Percentiles rank a stretch among this genome's conserved stretches.
Conservation (phyloP, 129 eudicot species). For the Saussurea involucrata region DNA sequence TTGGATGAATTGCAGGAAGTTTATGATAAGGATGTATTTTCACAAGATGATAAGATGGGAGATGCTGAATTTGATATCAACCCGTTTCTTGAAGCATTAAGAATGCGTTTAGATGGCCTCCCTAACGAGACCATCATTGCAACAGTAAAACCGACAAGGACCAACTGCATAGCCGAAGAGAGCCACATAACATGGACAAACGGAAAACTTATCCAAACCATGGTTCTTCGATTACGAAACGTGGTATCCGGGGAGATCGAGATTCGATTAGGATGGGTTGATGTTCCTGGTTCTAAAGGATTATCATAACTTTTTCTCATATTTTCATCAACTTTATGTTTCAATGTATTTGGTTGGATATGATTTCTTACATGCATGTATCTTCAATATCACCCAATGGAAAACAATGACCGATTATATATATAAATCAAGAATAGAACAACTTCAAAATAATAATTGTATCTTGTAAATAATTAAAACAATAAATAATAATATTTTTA, state of each 20-base stretch:
- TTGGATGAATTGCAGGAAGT: slow-evolving; percentile 30
- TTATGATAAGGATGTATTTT: slow-evolving; percentile 47
- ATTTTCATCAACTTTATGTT: not conserved
- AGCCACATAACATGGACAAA: slow-evolving; percentile 41
- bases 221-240: slow-evolving; percentile 46
- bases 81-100: slow-evolving; percentile 39
- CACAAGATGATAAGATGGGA: slow-evolving; percentile 50
- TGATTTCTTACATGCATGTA: not conserved
- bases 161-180: slow-evolving; percentile 51
- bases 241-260: slow-evolving; percentile 47
- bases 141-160: slow-evolving; percentile 41
- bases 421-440: not conserved
- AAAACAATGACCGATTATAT: not conserved
- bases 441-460: not conserved
- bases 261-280: slow-evolving; percentile 45
- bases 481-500: no score
- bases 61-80: slow-evolving; percentile 52
- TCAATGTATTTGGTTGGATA: not conserved
- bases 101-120: slow-evolving; percentile 25
- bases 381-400: no score
- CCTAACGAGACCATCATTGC: slow-evolving; percentile 43
- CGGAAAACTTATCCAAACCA: slow-evolving; percentile 42
- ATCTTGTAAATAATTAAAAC: not conserved
- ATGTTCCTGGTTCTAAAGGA: slow-evolving; percentile 43
- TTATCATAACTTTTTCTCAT: not conserved